Evolutionary conservation across 768 basidiomycete genomes (phyloP).

Genomic region (Lactarius pseudohatsudake): DNA sequence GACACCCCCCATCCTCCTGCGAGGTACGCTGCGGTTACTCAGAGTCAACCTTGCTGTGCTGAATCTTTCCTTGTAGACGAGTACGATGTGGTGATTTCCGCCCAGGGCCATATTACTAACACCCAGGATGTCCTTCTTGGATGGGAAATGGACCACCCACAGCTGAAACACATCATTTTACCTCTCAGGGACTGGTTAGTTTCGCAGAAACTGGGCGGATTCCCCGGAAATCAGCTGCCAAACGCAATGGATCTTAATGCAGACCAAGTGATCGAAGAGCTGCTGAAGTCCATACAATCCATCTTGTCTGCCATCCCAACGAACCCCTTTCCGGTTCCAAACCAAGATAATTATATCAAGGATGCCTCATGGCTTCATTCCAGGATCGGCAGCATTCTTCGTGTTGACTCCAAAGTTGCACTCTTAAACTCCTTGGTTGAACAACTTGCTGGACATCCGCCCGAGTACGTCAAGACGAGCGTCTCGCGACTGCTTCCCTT

Average conservation of each 20-base stretch:
- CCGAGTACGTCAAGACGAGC: slow-evolving; percentile 36
- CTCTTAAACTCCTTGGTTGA: slow-evolving; percentile 43
- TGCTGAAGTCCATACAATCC: slow-evolving; percentile 67
- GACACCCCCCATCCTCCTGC: slow-evolving; percentile 14
- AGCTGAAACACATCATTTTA: slow-evolving; percentile 35
- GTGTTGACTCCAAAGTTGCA: slow-evolving; percentile 44
- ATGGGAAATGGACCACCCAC: slow-evolving; percentile 30
- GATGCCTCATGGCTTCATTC: slow-evolving; percentile 46
- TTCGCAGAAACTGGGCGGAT: slow-evolving; percentile 9
- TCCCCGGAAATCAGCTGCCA: neutral
- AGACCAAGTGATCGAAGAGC: slow-evolving; percentile 53
- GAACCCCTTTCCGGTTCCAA: slow-evolving; percentile 35
- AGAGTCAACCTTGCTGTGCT: neutral
- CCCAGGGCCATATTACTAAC: slow-evolving; percentile 16
- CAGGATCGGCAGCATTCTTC: slow-evolving; percentile 49
- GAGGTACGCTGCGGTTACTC: slow-evolving; percentile 9
- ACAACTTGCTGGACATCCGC: slow-evolving; percentile 40
- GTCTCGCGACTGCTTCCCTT: slow-evolving; percentile 68
- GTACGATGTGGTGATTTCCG: neutral
- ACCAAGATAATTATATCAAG: slow-evolving; percentile 51
- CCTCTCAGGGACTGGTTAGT: slow-evolving; percentile 38
- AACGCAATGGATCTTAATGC: slow-evolving; percentile 31
- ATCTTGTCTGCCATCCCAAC: slow-evolving; percentile 46
- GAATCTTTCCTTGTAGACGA: slow-evolving; percentile 20
- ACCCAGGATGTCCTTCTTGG: slow-evolving; percentile 7